phyloP scores from a whole-genome alignment of 306 rosid genomes.

The Vicia villosa region DNA sequence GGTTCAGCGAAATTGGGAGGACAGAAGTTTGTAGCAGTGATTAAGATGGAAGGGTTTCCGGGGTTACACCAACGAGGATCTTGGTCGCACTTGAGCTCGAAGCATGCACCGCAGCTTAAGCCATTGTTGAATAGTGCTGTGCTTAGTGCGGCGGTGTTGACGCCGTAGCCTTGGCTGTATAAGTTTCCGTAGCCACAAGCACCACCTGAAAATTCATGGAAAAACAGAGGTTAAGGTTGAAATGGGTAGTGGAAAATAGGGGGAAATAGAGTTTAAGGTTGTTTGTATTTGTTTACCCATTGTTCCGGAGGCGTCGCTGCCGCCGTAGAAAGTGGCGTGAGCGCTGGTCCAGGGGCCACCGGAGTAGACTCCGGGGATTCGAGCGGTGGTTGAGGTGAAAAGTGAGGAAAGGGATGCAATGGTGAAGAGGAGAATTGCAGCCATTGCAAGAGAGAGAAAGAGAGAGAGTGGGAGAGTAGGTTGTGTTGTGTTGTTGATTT shows the following conservation, averaged over 20 bases:
- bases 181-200: slow-evolving; percentile 95
- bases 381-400: slow-evolving; percentile 47
- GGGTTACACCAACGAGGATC: slow-evolving; percentile 88
- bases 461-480: neutral
- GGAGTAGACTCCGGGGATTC: slow-evolving; percentile 74
- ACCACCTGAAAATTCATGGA: slow-evolving; percentile 54
- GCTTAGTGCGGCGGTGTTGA: slow-evolving; percentile 90
- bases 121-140: slow-evolving; percentile 95
- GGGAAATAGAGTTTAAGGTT: neutral
- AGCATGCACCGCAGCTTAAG: slow-evolving; percentile 83
- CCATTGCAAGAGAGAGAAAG: slow-evolving; percentile 48
- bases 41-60: slow-evolving; percentile 78
- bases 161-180: slow-evolving; percentile 96
- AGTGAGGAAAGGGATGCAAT: slow-evolving; percentile 54
- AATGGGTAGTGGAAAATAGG: slow-evolving; percentile 10
- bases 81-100: slow-evolving; percentile 77
- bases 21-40: slow-evolving; percentile 94
- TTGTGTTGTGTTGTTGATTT: slow-evolving; percentile 27
- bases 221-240: neutral
- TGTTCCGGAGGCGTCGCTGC: slow-evolving; percentile 96
- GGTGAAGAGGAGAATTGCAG: slow-evolving; percentile 50
- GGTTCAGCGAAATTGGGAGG: slow-evolving; percentile 91
- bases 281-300: slow-evolving; percentile 54
- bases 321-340: slow-evolving; percentile 98
- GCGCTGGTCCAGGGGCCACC: slow-evolving; percentile 82